Conservation (phyloP, 2,329 filamentous ascomycete species). For the Alternaria solani region DNA sequence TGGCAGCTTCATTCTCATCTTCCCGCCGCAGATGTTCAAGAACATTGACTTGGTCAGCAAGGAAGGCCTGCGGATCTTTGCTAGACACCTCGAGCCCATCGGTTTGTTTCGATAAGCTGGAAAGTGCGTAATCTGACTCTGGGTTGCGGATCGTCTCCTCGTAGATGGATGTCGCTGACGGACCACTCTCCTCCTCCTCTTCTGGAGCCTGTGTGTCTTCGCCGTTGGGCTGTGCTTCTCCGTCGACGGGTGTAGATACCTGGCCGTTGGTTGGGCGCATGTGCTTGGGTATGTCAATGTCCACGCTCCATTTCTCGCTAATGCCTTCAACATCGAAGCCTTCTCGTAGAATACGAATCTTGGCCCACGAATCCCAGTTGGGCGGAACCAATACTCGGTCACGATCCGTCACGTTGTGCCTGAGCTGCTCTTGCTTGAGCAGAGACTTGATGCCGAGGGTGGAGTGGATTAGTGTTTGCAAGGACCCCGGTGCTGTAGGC, state of each 20-base stretch:
- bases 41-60: slow-evolving; percentile 75
- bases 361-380: slow-evolving; percentile 99
- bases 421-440: slow-evolving; percentile 59
- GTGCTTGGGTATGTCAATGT: slow-evolving; percentile 66
- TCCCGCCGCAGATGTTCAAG: slow-evolving; percentile 72
- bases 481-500: slow-evolving; percentile 69
- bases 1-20: slow-evolving; percentile 64
- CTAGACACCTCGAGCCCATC: slow-evolving; percentile 68
- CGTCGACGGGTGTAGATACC: slow-evolving; percentile 20
- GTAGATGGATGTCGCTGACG: slow-evolving; percentile 74
- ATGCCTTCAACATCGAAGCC: slow-evolving; percentile 90
- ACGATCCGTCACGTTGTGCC: slow-evolving; percentile 85
- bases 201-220: slow-evolving; percentile 11
- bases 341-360: slow-evolving; percentile 90
- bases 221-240: slow-evolving; percentile 19
- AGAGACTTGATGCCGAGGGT: slow-evolving; percentile 86
- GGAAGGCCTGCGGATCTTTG: slow-evolving; percentile 79
- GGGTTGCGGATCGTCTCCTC: slow-evolving; percentile 82
- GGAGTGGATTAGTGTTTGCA: slow-evolving; percentile 83
- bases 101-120: slow-evolving; percentile 53
- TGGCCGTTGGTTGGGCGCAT: slow-evolving; percentile 36
- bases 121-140: slow-evolving; percentile 59
- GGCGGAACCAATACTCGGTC: slow-evolving; percentile 94
- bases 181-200: slow-evolving; percentile 43
- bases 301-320: slow-evolving; percentile 84